Evolutionary conservation across 1,284 basidiomycete genomes (phyloP).

Genomic region (Phenoliferia sp.): DNA sequence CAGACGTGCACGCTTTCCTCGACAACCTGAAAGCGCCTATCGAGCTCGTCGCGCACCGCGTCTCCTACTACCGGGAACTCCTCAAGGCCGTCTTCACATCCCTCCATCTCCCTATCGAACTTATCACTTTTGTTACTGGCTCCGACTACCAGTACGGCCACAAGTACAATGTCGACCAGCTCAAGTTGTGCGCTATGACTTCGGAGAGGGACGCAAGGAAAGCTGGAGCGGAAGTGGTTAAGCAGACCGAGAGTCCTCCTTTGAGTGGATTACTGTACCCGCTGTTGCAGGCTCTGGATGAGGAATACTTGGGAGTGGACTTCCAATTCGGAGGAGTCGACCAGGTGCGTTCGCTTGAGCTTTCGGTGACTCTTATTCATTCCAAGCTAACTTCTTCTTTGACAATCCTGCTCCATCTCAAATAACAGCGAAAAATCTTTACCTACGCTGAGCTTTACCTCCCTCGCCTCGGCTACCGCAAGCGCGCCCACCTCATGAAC

Average conservation of each 20-base stretch:
- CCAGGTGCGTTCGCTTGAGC: constrained; percentile 62
- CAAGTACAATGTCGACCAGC: constrained; percentile 94
- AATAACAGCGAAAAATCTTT: constrained; percentile 86
- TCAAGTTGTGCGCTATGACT: constrained; percentile 80
- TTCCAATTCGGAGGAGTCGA: constrained; percentile 99
- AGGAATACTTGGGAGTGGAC: constrained; percentile 91
- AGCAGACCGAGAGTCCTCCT: constrained; percentile 89
- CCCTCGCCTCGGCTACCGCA: constrained; percentile 85
- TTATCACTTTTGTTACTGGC: constrained; percentile 79
- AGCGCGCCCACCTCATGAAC: constrained; percentile 98
- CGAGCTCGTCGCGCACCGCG: constrained; percentile 84
- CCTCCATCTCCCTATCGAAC: constrained; percentile 83
- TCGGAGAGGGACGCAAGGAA: constrained; percentile 96
- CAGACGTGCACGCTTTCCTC: constrained; percentile 94
- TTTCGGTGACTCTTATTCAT: not conserved
- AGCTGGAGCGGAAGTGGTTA: constrained; percentile 98
- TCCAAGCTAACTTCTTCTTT: not conserved
- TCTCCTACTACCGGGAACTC: constrained; percentile 82
- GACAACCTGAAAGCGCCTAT: constrained; percentile 96
- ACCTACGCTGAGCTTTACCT: constrained; percentile 95
- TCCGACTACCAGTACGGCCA: constrained; percentile 85
- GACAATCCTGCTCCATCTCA: not conserved
- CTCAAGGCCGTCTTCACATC: constrained; percentile 78
- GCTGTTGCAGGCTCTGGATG: constrained; percentile 91
- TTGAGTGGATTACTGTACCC: constrained; percentile 92